phyloP scores from a whole-genome alignment of 345 rosid species.

The Linum lewisii region DNA sequence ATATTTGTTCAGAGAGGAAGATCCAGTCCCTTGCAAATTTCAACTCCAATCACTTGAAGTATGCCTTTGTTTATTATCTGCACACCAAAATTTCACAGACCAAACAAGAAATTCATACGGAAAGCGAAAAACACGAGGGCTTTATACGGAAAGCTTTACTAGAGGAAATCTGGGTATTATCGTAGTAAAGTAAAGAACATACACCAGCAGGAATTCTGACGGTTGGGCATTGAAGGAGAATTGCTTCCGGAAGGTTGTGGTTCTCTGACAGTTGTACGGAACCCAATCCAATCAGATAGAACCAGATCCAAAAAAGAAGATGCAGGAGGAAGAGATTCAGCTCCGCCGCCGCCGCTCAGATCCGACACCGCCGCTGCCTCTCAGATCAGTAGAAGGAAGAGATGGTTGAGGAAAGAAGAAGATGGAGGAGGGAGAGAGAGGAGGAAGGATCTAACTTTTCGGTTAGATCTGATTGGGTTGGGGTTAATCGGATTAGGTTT shows the following conservation, averaged over 20 bases:
- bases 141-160: neutral
- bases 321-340: too few relatives aligned
- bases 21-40: slow-evolving; percentile 74
- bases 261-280: slow-evolving; percentile 6
- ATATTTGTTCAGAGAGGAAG: slow-evolving; percentile 49
- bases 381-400: too few relatives aligned
- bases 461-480: too few relatives aligned
- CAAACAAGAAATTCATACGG: slow-evolving; percentile 1
- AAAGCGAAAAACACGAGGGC: neutral
- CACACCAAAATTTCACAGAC: slow-evolving; percentile 6
- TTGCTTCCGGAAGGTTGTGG: slow-evolving; percentile 17
- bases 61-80: slow-evolving; percentile 73
- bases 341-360: too few relatives aligned
- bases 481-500: too few relatives aligned
- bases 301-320: too few relatives aligned
- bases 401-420: too few relatives aligned
- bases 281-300: too few relatives aligned
- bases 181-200: slow-evolving; percentile 2
- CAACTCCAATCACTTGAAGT: slow-evolving; percentile 68
- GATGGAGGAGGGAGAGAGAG: too few relatives aligned
- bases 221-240: slow-evolving; percentile 30
- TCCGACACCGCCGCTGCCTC: too few relatives aligned
- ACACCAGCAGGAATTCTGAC: slow-evolving; percentile 65
- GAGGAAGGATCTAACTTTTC: too few relatives aligned
- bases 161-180: neutral